A percentile compares a stretch with the other conserved stretches of the same genome.
phyloP scores from a whole-genome alignment of 2,329 filamentous ascomycete genomes.

The Cladophialophora immunda region DNA sequence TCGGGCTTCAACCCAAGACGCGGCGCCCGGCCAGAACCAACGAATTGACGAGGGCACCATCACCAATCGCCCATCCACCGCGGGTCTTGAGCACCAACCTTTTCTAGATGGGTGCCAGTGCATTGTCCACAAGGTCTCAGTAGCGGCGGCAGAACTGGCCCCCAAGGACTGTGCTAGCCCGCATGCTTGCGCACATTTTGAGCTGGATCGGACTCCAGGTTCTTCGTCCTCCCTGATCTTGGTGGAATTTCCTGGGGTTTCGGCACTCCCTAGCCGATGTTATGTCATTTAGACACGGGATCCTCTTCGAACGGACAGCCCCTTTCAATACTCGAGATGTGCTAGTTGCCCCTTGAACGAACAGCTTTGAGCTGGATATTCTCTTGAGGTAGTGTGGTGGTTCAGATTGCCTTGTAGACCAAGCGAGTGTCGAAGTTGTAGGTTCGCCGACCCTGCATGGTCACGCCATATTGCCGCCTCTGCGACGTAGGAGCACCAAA shows the following conservation, averaged over 20 bases:
- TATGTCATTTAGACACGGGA: background rate
- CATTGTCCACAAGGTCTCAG: background rate
- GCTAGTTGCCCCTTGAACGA: background rate
- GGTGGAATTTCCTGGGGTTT: background rate
- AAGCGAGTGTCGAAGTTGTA: background rate
- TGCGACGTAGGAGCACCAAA: background rate
- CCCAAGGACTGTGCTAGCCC: background rate
- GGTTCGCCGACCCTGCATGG: background rate
- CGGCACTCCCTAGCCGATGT: background rate
- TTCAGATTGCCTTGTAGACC: background rate
- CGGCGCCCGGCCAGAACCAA: background rate
- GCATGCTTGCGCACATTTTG: background rate
- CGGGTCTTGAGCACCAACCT: background rate
- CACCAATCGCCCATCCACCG: background rate
- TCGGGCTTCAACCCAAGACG: background rate
- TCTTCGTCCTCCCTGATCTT: background rate
- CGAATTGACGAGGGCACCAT: background rate
- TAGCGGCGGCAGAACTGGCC: background rate
- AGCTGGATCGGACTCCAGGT: background rate
- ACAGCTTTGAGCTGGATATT: background rate
- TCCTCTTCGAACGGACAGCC: background rate
- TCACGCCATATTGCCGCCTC: background rate
- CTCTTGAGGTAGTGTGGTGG: background rate
- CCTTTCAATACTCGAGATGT: background rate
- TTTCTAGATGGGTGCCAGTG: background rate